These are phyloP conservation scores for Escallonia herrerae DNA, from an alignment of 129 eudicot genomes.

Conservation along the genomic window DNA sequence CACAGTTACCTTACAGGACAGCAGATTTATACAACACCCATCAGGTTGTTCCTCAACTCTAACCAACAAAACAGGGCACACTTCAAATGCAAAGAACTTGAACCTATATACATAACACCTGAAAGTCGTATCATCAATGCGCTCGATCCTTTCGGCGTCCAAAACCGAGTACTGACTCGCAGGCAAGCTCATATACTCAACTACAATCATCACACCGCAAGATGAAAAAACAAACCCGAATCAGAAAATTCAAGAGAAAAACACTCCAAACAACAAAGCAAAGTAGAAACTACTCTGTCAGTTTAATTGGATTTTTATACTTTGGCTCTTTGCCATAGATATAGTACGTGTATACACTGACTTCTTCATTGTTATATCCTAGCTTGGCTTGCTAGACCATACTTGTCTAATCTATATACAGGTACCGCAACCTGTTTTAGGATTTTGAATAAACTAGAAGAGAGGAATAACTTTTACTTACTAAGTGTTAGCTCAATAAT, in stretches of 20 bases:
- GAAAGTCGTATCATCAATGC: slow-evolving; percentile 80
- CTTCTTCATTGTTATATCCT: background rate
- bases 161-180: slow-evolving; percentile 93
- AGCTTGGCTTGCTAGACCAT: background rate
- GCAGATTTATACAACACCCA: slow-evolving; percentile 82
- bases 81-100: slow-evolving; percentile 82
- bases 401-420: too few relatives aligned
- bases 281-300: background rate
- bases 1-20: slow-evolving; percentile 74
- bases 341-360: background rate
- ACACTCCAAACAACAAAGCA: slow-evolving; percentile 1
- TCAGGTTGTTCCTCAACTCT: slow-evolving; percentile 71
- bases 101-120: slow-evolving; percentile 77
- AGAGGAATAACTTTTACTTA: too few relatives aligned
- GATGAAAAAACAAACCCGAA: background rate
- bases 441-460: too few relatives aligned
- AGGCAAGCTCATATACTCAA: slow-evolving; percentile 91
- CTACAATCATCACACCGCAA: slow-evolving; percentile 24
- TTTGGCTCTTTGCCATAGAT: background rate
- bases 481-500: too few relatives aligned
- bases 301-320: background rate
- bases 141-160: slow-evolving; percentile 89
- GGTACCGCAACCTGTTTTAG: too few relatives aligned
- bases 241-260: background rate
- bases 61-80: slow-evolving; percentile 89